Evolutionary conservation across 164 flowering plant species (phyloP), one percentile per base, ranked within the genome.

Genomic region (Piper betle): DNA sequence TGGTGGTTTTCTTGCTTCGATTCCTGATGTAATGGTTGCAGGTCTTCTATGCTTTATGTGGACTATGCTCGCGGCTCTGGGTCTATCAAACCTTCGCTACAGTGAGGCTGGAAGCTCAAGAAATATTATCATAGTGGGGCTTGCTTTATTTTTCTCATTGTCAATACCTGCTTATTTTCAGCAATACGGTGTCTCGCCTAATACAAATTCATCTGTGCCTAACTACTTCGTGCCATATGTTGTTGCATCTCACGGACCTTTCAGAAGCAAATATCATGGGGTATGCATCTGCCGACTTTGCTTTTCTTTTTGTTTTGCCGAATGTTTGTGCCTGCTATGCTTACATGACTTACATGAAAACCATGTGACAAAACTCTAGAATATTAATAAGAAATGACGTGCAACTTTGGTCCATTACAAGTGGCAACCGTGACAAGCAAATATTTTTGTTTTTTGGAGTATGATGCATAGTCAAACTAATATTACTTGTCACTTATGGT

Each of bases 101-200:
- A 93, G 97, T 72, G 97, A 93, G 69, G 97, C 99, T 6, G 97
- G 97, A 75, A 93, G 99, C 80, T 93, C 99, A 33, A 81, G 99
- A 64, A 93, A 93, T 63, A 90, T 91, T 25, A 90, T 93, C 71
- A 93, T 93, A 33, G 92, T 93, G 58, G 99, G 99, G 11, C 72
- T 93, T 50, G 88, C 99, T 53, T 73, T 93, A 69, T 90, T 93
- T 68, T 85, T 93, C 67, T 84, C 97, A 9, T 76, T 93, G 16
- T 88, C 99, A 0, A 61, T 93, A 69, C 99, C 99, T 39, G 84
- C 97, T 20, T 93, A 93, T 74, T 90, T 93, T 75, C 99, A 93
- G 88, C 97, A 90, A 62, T 88, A 90, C 65, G 97, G 97, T 62
- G 65, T 82, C 67, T 76, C 81, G 62, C 92, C 97, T 52, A 80